A percentile compares a stretch with the other conserved stretches of the same genome.
These are phyloP conservation scores for Letharia lupina DNA, from an alignment of 495 filamentous ascomycete genomes.

Conservation along the genomic window DNA sequence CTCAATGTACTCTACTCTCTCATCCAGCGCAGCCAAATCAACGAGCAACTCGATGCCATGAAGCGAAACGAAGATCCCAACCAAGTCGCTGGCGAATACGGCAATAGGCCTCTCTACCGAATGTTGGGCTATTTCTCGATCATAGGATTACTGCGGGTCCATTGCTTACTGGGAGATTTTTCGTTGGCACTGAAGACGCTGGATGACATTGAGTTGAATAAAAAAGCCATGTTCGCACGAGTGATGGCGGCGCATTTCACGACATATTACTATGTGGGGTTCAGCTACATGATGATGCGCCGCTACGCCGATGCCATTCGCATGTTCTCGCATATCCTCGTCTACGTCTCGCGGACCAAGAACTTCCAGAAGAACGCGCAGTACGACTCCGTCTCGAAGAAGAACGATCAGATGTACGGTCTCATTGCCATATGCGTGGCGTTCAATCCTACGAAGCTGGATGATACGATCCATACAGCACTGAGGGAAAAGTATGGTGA, in stretches of 20 bases:
- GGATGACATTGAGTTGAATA: slow-evolving; percentile 98
- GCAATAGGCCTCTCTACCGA: slow-evolving; percentile 82
- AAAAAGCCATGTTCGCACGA: slow-evolving; percentile 99
- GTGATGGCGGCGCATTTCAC: slow-evolving; percentile 99
- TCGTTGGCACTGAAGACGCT: slow-evolving; percentile 96
- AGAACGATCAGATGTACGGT: slow-evolving; percentile 99
- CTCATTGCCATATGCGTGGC: slow-evolving; percentile 97
- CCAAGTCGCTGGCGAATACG: slow-evolving; percentile 86
- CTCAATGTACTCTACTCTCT: slow-evolving; percentile 98
- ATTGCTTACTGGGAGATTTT: slow-evolving; percentile 95
- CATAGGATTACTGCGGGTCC: slow-evolving; percentile 90
- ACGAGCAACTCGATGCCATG: slow-evolving; percentile 88
- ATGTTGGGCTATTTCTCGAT: slow-evolving; percentile 99
- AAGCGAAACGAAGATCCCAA: slow-evolving; percentile 84
- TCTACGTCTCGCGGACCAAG: slow-evolving; percentile 98
- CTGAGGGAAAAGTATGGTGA: slow-evolving; percentile 98
- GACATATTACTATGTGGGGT: slow-evolving; percentile 99
- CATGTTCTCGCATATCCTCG: slow-evolving; percentile 98
- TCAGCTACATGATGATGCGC: slow-evolving; percentile 99
- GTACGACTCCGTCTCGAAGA: slow-evolving; percentile 97
- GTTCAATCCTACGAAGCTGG: slow-evolving; percentile 90
- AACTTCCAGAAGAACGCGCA: slow-evolving; percentile 96
- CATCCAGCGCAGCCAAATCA: slow-evolving; percentile 95
- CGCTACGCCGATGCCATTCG: slow-evolving; percentile 97
- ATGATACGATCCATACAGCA: slow-evolving; percentile 98